These are phyloP conservation scores for Potentilla sterilis DNA, from an alignment of 306 rosid species.

Conservation along the genomic window DNA sequence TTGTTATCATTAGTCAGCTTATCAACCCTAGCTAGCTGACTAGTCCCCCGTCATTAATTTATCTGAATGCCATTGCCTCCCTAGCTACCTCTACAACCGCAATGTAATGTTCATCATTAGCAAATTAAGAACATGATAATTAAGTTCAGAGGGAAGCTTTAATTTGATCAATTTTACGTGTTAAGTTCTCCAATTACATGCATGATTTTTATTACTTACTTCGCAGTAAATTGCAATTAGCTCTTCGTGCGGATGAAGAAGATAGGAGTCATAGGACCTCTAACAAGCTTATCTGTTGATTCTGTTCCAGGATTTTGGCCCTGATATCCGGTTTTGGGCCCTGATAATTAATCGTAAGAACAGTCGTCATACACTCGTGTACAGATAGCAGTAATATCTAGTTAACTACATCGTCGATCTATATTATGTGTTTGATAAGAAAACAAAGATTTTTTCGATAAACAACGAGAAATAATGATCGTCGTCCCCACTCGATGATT, in stretches of 20 bases:
- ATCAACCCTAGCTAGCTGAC: background rate
- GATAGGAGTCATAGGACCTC: background rate
- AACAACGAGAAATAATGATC: background rate
- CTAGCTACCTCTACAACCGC: background rate
- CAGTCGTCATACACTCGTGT: background rate
- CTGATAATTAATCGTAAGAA: background rate
- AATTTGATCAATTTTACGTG: background rate
- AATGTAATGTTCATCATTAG: background rate
- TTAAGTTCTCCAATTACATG: background rate
- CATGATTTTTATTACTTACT: background rate
- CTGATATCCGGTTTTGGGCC: background rate
- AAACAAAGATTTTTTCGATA: background rate
- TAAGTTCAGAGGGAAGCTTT: background rate
- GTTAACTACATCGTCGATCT: no score
- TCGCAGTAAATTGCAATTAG: background rate
- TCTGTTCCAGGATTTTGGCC: background rate
- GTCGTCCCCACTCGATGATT: background rate
- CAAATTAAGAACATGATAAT: background rate
- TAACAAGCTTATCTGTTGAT: background rate
- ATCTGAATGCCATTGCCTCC: background rate
- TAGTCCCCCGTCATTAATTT: background rate
- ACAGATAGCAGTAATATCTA: background rate
- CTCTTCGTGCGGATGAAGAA: background rate
- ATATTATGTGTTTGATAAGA: background rate
- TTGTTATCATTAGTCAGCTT: background rate